phyloP scores from a whole-genome alignment of 202 grass and related monocot genomes.

The Tripidium arundinaceum region DNA sequence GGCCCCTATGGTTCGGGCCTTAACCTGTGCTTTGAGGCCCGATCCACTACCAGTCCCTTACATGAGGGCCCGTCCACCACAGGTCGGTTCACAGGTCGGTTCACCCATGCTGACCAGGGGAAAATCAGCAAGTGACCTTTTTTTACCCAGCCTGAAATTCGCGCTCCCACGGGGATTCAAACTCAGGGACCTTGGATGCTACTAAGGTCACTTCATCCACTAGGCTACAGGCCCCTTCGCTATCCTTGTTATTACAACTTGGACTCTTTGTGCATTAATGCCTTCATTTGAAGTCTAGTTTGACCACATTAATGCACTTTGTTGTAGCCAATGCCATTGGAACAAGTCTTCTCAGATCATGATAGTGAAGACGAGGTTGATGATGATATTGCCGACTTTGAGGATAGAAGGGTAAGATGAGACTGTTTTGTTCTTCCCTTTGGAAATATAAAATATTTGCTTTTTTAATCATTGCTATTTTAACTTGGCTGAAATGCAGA shows the following conservation, averaged over 20 bases:
- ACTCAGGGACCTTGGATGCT: neutral
- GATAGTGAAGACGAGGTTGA: conserved; percentile 99
- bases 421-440: neutral
- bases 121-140: neutral
- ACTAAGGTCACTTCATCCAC: neutral
- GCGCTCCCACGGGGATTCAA: neutral
- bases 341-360: conserved; percentile 86
- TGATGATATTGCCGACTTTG: conserved; percentile 93
- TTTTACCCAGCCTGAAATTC: neutral
- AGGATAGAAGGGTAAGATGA: conserved; percentile 85
- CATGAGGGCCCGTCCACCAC: neutral
- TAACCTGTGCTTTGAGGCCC: neutral
- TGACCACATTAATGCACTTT: conserved; percentile 21
- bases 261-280: neutral
- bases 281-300: conserved; percentile 25
- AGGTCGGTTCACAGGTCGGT: neutral
- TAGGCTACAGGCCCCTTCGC: neutral
- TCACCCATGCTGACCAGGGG: neutral
- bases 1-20: neutral
- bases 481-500: conserved; percentile 43
- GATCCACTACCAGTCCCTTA: neutral
- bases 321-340: conserved; percentile 87
- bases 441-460: conserved; percentile 8
- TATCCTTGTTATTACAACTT: neutral
- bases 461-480: conserved; percentile 8